Evolutionary conservation across 208 protist genomes (phyloP), one percentile per base, ranked within the genome.

Genomic region (Leishmania tropica): DNA sequence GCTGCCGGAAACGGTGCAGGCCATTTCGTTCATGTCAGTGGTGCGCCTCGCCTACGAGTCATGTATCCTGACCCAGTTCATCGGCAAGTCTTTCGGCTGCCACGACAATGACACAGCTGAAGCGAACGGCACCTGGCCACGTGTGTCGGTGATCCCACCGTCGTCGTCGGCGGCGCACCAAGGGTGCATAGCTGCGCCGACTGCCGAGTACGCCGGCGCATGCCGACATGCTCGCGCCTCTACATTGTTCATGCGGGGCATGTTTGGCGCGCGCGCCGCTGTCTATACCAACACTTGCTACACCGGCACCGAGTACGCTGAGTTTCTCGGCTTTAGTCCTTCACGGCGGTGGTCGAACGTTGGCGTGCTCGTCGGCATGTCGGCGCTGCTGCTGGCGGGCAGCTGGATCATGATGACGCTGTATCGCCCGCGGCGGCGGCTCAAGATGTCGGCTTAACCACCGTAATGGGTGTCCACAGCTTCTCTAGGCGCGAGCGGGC

Each of bases 21-120:
- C 56, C 42, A 77, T 90, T 15, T 93, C 89, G 7, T 88, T 89
- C 48, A 53, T 74, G 24, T 92, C 89, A 8, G 85, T 93, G 24
- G 75, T 89, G 51, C 89, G 91, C 24, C 79, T 94, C 31, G 87
- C 85, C 31, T 94, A 88, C 81, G 91, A 94, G 67, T 92, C 87
- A 1, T 85, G 83, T 58, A 86, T 95, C 56, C 31, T 93, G 24
- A 91, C 87, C 28, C 84, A 92, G 70, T 95, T 95, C 37, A 47
- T 79, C 1, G 86, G 76, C 19, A 81, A 78, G 35, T 80, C 86
- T 19, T 95, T 95, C 72, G 91, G 86, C 21, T 95, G 89, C 51
- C 64, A 7, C 5, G 60, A 24, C 35, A 11, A 7, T 70, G 31
- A 24, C 11, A 53, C 54, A 3, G 37, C 45, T 37, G n/a, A n/a